Evolutionary conservation across 495 filamentous ascomycete species (phyloP).

Genomic region (Annulohypoxylon bovei): DNA sequence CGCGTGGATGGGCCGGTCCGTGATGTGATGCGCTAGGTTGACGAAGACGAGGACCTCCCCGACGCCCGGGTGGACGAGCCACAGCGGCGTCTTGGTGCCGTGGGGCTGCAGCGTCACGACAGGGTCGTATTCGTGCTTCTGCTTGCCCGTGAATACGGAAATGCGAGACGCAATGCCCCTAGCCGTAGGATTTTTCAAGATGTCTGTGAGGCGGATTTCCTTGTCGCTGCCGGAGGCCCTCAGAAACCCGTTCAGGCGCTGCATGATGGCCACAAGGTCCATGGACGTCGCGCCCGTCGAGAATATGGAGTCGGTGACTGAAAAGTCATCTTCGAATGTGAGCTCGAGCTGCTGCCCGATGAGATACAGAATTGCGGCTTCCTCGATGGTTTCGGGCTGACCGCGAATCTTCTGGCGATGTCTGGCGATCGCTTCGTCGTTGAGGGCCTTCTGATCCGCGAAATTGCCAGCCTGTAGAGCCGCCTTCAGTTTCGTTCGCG

Average conservation of each 20-base stretch:
- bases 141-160: background rate
- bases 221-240: constrained; percentile 7
- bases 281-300: constrained; percentile 58
- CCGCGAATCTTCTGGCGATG: constrained; percentile 15
- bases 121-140: constrained; percentile 54
- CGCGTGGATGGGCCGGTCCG: constrained; percentile 64
- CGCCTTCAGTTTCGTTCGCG: constrained; percentile 51
- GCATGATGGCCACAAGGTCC: constrained; percentile 46
- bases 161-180: background rate
- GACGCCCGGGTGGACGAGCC: constrained; percentile 66
- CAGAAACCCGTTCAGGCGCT: constrained; percentile 12
- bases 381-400: constrained; percentile 32
- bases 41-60: constrained; percentile 69
- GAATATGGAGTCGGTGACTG: constrained; percentile 39
- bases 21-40: constrained; percentile 52
- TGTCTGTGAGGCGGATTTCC: constrained; percentile 7
- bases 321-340: constrained; percentile 1
- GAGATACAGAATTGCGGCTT: constrained; percentile 2
- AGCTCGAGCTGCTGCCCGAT: constrained; percentile 6
- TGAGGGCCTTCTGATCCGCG: constrained; percentile 25
- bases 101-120: constrained; percentile 56
- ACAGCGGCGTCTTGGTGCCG: constrained; percentile 63
- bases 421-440: constrained; percentile 5
- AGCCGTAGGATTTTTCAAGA: constrained; percentile 8
- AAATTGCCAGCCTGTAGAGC: constrained; percentile 50